phyloP scores from a whole-genome alignment of 2,329 filamentous ascomycete species.

The Aspergillus quadrilineatus region DNA sequence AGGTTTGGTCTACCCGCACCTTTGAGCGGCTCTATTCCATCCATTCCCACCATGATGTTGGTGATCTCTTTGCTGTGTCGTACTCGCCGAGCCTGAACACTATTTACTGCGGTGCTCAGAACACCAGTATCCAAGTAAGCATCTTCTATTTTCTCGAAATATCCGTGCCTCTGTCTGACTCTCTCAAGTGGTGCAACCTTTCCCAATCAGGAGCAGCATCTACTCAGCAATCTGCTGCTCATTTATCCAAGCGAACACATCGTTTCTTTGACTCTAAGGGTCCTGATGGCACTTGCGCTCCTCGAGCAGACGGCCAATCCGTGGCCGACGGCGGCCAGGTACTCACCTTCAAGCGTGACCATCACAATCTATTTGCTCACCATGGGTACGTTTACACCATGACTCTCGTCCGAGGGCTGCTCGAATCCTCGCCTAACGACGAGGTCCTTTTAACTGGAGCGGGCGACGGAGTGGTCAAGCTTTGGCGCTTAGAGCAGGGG shows the following conservation, averaged over 20 bases:
- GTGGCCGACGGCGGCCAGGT: conserved; percentile 61
- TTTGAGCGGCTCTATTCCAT: conserved; percentile 81
- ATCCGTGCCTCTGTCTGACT: background rate
- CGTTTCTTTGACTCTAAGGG: conserved; percentile 91
- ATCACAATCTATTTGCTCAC: conserved; percentile 86
- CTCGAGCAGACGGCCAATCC: conserved; percentile 53
- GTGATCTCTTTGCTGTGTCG: conserved; percentile 92
- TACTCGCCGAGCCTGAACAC: conserved; percentile 79
- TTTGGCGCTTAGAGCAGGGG: conserved; percentile 75
- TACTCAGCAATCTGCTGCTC: conserved; percentile 63
- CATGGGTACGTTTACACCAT: conserved; percentile 97
- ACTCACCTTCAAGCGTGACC: conserved; percentile 76
- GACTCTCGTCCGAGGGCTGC: conserved; percentile 74
- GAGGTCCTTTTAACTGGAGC: conserved; percentile 88
- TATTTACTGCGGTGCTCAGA: conserved; percentile 88
- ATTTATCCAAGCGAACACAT: conserved; percentile 75
- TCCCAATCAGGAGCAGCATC: conserved; percentile 62
- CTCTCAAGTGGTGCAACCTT: conserved; percentile 70
- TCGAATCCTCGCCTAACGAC: conserved; percentile 62
- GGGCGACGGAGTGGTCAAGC: conserved; percentile 88
- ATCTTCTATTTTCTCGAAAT: background rate
- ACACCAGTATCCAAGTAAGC: conserved; percentile 76
- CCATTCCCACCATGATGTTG: conserved; percentile 89
- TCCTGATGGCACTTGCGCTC: conserved; percentile 76
- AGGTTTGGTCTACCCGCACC: conserved; percentile 77